Percentiles rank a stretch among this genome's conserved stretches.
phyloP scores from a whole-genome alignment of 2,329 filamentous ascomycete species.

The Stagonosporopsis tanaceti region DNA sequence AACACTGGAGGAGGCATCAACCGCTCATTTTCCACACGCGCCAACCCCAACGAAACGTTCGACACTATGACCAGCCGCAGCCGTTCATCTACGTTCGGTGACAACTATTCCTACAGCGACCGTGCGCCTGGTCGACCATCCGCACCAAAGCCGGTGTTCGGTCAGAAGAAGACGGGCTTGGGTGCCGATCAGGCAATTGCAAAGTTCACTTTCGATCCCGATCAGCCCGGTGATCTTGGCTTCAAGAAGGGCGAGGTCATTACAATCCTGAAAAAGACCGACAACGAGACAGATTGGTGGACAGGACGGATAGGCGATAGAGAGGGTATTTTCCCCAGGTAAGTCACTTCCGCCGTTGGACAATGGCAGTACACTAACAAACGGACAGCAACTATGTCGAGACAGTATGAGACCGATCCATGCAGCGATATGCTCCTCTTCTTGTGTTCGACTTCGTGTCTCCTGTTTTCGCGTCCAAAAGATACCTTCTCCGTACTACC shows the following conservation, averaged over 20 bases:
- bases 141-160: constrained; percentile 89
- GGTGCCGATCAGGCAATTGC: constrained; percentile 83
- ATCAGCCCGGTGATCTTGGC: constrained; percentile 88
- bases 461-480: constrained; percentile 11
- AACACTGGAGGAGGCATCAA: constrained; percentile 49
- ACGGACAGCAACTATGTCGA: constrained; percentile 52
- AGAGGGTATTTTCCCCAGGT: constrained; percentile 93
- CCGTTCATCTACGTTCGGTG: constrained; percentile 53
- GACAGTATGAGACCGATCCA: constrained; percentile 32
- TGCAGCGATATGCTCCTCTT: background rate
- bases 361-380: background rate
- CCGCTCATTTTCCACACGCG: constrained; percentile 60
- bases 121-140: constrained; percentile 75
- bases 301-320: constrained; percentile 85
- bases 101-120: constrained; percentile 64
- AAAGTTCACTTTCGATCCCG: constrained; percentile 91
- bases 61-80: constrained; percentile 52
- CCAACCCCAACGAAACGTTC: constrained; percentile 60
- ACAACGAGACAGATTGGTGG: constrained; percentile 97
- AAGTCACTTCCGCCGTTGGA: constrained; percentile 28
- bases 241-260: constrained; percentile 99
- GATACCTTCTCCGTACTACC: constrained; percentile 22
- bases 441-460: constrained; percentile 4
- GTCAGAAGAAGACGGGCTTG: constrained; percentile 55
- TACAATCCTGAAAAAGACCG: constrained; percentile 91